Conservation (phyloP, 805 yeast genomes). For the Starmerella sp. region DNA sequence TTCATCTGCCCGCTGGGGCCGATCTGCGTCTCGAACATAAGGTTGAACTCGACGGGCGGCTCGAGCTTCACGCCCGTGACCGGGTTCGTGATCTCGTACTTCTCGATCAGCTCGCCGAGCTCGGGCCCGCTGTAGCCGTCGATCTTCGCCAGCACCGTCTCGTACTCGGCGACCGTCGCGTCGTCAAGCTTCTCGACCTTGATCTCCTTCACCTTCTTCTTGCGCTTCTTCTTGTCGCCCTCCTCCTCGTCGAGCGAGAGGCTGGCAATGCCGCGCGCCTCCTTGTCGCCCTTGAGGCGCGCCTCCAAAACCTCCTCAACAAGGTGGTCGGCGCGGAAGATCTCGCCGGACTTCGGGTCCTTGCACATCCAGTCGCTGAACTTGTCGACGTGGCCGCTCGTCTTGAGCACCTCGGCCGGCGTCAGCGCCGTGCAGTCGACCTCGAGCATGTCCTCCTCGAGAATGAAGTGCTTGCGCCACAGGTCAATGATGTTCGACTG, state of each 20-base stretch:
- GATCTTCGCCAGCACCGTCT: constrained; percentile 70
- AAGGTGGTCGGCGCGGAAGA: constrained; percentile 95
- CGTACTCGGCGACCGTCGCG: constrained; percentile 65
- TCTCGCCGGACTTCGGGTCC: constrained; percentile 91
- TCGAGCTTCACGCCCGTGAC: constrained; percentile 76
- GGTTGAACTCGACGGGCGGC: constrained; percentile 88
- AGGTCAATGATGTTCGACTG: constrained; percentile 90
- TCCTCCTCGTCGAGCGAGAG: constrained; percentile 62
- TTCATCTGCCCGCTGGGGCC: constrained; percentile 96
- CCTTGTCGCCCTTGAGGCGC: constrained; percentile 91
- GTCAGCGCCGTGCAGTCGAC: constrained; percentile 97
- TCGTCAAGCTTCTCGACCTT: constrained; percentile 81
- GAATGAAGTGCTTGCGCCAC: constrained; percentile 95
- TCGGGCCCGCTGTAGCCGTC: constrained; percentile 92
- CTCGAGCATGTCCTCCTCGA: constrained; percentile 98
- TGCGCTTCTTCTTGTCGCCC: constrained; percentile 82
- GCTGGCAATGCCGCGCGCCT: constrained; percentile 73
- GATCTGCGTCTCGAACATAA: constrained; percentile 98
- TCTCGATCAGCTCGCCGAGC: constrained; percentile 76
- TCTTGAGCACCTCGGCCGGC: constrained; percentile 93
- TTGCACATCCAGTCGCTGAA: constrained; percentile 99
- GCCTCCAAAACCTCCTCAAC: constrained; percentile 96
- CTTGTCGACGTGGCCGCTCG: constrained; percentile 98
- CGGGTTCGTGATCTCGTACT: constrained; percentile 82
- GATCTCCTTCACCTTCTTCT: constrained; percentile 84